phyloP scores from a whole-genome alignment of 495 filamentous ascomycete species.

The Chaetomium cochliodes region DNA sequence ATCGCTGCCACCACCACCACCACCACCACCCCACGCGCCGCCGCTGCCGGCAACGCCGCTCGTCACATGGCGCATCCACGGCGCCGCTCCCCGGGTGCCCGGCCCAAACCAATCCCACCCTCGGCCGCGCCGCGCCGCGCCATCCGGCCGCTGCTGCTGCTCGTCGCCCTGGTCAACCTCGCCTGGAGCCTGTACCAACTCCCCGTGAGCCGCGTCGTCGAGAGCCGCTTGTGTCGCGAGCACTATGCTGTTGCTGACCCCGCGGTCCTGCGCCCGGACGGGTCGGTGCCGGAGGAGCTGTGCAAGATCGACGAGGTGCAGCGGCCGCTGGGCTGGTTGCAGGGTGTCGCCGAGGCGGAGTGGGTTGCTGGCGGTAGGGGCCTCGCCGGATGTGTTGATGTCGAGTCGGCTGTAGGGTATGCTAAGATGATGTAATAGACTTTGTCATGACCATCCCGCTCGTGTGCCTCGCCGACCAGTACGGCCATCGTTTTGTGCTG shows the following conservation, averaged over 20 bases:
- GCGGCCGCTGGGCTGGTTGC: slow-evolving; percentile 44
- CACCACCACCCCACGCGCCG: not conserved
- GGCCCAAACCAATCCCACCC: not conserved
- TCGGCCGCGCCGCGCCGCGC: slow-evolving; percentile 11
- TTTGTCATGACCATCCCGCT: slow-evolving; percentile 49
- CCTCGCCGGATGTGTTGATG: not conserved
- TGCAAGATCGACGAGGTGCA: slow-evolving; percentile 51
- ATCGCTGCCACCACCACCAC: too few species aligned
- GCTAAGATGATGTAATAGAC: slow-evolving; percentile 31
- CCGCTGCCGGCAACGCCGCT: not conserved
- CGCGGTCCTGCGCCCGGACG: slow-evolving; percentile 35
- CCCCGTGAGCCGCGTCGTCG: slow-evolving; percentile 49
- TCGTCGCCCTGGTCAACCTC: slow-evolving; percentile 47
- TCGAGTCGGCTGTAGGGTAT: not conserved
- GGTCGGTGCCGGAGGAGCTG: slow-evolving; percentile 43
- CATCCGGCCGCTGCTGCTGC: slow-evolving; percentile 37
- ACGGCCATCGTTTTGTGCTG: slow-evolving; percentile 39
- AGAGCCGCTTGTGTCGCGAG: slow-evolving; percentile 47
- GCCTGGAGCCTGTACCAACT: slow-evolving; percentile 47
- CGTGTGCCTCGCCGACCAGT: slow-evolving; percentile 41
- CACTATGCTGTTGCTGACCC: slow-evolving; percentile 44
- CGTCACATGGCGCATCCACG: not conserved
- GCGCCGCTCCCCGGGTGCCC: not conserved
- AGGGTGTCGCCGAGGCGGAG: slow-evolving; percentile 44
- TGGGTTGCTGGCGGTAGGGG: slow-evolving; percentile 48